Conservation (phyloP, 768 basidiomycete genomes). For the Tulasnella calospora region DNA sequence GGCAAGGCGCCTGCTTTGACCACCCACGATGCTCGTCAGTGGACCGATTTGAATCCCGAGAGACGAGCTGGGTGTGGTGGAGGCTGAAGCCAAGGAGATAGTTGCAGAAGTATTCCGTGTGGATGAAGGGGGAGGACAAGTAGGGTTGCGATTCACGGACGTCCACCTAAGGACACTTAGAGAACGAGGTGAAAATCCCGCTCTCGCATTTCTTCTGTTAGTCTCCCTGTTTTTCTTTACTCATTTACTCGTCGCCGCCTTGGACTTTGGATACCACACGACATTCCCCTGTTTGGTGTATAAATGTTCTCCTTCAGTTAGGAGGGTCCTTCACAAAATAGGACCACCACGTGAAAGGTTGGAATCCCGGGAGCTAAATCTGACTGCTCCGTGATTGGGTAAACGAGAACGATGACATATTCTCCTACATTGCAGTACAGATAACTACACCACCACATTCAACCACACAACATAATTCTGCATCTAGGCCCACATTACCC, state of each 20-base stretch:
- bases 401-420: too few relatives aligned
- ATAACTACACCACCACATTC: background rate
- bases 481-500: conserved; percentile 54
- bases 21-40: background rate
- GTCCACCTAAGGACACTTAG: conserved; percentile 39
- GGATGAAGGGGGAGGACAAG: conserved; percentile 52
- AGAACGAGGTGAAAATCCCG: background rate
- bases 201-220: conserved; percentile 30
- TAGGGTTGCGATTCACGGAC: conserved; percentile 49
- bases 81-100: conserved; percentile 57
- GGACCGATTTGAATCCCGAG: conserved; percentile 79
- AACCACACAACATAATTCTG: background rate
- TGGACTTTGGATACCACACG: background rate
- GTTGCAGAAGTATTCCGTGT: conserved; percentile 50
- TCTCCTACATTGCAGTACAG: too few relatives aligned
- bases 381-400: too few relatives aligned
- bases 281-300: background rate
- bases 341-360: background rate
- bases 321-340: background rate
- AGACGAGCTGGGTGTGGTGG: conserved; percentile 61
- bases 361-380: conserved; percentile 48
- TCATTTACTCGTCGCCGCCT: too few relatives aligned
- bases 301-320: background rate
- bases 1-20: background rate
- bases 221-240: background rate